Base-by-base conservation (phyloP, 176 grass and related monocot species). In the Tillandsia leiboldiana region DNA sequence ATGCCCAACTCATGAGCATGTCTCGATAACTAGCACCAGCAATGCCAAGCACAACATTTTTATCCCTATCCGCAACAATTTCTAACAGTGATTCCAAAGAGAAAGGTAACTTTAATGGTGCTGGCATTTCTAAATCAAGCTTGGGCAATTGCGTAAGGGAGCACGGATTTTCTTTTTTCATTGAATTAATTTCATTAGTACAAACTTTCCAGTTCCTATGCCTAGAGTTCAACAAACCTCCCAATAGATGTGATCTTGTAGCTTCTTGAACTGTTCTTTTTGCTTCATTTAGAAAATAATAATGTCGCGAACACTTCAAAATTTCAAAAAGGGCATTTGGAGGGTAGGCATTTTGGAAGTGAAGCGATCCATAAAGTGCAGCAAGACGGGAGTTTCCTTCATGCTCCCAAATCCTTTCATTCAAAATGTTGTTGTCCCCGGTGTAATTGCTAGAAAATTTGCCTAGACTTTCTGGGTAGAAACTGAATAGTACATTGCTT, bases 1-100 rank as follows among this genome's bases (percentile, higher is more conserved):
- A 97, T 23, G 50, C 89, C 93, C 89, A 97, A 50, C 79, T 97
- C 93, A 97, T 97, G 26, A 97, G 93, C 84, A 97, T 87, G 59
- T 97, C 89, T 70, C 71, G 83, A 70, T 97, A 97, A 72, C 86
- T 87, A 59, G 52, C 65, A 54, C 89, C 93, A 77, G 93, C 88
- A 6, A 97, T 72, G 52, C 84, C 86, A 86, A 97, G 93, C 51
- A 97, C 78, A 51, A 97, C 51, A 4, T 77, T 79, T 47, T 71
- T 83, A 51, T 97, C 74, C 28, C 74, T 48, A 64, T 97, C 86
- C 28, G 84, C 73, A 57, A 53, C 68, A 66, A 71, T 73, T 52
- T 75, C 33, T 13, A 97, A 77, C 28, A 92, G 73, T 58, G 6
- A 77, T 47, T 68, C 70, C 29, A 92, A 79, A 72, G 81, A 85